These are phyloP conservation scores for Elongisporangium senticosum DNA, from an alignment of 352 stramenopile species.

Conservation along the genomic window DNA sequence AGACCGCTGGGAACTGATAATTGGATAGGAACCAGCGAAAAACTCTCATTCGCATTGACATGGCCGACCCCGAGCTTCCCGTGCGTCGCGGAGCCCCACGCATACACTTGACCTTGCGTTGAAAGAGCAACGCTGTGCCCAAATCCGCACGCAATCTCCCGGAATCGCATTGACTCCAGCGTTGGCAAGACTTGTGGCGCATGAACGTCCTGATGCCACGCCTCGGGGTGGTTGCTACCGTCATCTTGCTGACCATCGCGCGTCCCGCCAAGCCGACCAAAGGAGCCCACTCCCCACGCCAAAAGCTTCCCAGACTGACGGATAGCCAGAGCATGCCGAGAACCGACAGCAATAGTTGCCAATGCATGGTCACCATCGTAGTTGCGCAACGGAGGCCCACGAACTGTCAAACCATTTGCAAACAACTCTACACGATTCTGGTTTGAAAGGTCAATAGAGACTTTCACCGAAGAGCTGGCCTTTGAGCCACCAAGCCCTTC, in stretches of 20 bases:
- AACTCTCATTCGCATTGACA: conserved; percentile 44
- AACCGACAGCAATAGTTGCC: conserved; percentile 51
- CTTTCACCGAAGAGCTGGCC: background rate
- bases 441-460: conserved; percentile 4
- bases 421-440: conserved; percentile 14
- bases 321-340: conserved; percentile 60
- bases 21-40: conserved; percentile 48
- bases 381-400: conserved; percentile 30
- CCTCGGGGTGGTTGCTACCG: conserved; percentile 21
- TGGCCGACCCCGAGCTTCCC: conserved; percentile 65
- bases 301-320: conserved; percentile 60
- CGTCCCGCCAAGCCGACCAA: conserved; percentile 46
- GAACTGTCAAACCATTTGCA: conserved; percentile 47
- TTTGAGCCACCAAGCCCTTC: conserved; percentile 23
- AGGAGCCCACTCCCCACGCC: conserved; percentile 68
- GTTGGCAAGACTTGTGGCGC: conserved; percentile 36
- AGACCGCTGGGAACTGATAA: conserved; percentile 17
- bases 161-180: conserved; percentile 42
- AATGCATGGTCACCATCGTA: conserved; percentile 54
- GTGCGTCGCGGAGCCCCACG: conserved; percentile 64
- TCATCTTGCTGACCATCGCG: conserved; percentile 6
- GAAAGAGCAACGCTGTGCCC: conserved; percentile 65
- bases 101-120: conserved; percentile 57
- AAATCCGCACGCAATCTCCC: conserved; percentile 54
- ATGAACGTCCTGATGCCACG: conserved; percentile 53